phyloP scores from a whole-genome alignment of 208 protist species.

The Acanthamoeba lenticulata region DNA sequence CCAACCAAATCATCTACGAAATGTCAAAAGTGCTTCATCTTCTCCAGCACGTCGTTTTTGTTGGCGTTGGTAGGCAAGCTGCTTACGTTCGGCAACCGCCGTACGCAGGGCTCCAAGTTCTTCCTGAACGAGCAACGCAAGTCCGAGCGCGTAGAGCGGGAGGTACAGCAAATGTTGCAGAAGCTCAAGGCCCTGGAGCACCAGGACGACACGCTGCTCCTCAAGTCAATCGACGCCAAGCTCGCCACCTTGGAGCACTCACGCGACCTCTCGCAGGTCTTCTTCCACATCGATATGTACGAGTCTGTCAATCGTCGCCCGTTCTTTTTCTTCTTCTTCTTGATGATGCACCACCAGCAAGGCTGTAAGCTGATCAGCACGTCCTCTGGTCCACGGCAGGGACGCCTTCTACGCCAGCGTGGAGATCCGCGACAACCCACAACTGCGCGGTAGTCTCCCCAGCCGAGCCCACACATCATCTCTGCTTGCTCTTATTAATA shows the following conservation, averaged over 20 bases:
- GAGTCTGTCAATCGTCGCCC: background rate
- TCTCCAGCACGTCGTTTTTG: background rate
- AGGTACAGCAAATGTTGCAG: slow-evolving; percentile 1
- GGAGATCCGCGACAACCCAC: slow-evolving; percentile 73
- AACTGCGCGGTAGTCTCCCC: slow-evolving; percentile 18
- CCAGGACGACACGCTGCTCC: slow-evolving; percentile 29
- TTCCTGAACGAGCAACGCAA: slow-evolving; percentile 60
- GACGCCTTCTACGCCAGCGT: slow-evolving; percentile 75
- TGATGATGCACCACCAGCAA: background rate
- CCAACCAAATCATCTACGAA: slow-evolving; percentile 67
- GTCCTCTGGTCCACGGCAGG: slow-evolving; percentile 71
- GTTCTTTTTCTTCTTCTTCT: background rate
- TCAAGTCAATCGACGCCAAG: slow-evolving; percentile 59
- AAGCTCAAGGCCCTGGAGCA: background rate
- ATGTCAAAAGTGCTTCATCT: slow-evolving; percentile 44
- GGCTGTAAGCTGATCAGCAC: background rate
- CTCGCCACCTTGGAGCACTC: background rate
- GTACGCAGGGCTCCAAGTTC: background rate
- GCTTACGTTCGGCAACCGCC: background rate
- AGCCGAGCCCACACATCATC: background rate
- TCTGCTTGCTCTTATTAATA: background rate
- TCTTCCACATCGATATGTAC: slow-evolving; percentile 79
- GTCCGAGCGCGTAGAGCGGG: background rate
- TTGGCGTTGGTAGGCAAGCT: background rate
- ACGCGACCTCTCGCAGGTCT: slow-evolving; percentile 43